Conservation (phyloP, 495 filamentous ascomycete species). For the Viridothelium virens region DNA sequence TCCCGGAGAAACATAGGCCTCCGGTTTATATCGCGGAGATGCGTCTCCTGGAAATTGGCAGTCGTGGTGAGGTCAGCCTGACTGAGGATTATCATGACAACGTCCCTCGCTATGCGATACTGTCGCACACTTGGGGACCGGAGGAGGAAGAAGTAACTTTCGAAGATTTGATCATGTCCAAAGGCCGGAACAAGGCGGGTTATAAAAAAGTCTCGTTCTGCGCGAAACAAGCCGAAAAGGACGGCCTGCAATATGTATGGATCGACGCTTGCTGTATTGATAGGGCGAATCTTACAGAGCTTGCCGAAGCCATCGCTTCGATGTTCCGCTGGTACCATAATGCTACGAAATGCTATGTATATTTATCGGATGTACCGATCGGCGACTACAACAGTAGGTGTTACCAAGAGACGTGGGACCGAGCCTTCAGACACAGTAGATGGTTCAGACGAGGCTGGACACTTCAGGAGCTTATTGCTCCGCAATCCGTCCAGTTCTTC, state of each 20-base stretch:
- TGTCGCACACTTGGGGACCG: constrained; percentile 20
- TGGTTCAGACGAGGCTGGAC: constrained; percentile 23
- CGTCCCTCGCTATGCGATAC: constrained; percentile 8
- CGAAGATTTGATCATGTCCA: constrained; percentile 2
- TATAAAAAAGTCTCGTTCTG: constrained; percentile 19
- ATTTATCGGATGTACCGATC: background rate
- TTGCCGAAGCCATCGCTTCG: background rate
- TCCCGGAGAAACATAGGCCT: too few relatives aligned
- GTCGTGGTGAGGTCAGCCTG: constrained; percentile 15
- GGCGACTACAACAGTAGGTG: background rate
- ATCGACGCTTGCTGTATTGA: constrained; percentile 11
- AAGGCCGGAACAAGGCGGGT: constrained; percentile 15
- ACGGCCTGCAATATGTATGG: constrained; percentile 5
- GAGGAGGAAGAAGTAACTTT: constrained; percentile 16
- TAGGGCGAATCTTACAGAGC: constrained; percentile 1
- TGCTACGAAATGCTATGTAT: constrained; percentile 8
- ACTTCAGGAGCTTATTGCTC: constrained; percentile 16
- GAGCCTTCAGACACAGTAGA: constrained; percentile 11
- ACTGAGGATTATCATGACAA: constrained; percentile 13
- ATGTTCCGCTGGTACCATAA: constrained; percentile 10
- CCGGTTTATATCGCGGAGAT: background rate
- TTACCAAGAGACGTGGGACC: background rate
- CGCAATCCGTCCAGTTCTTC: background rate
- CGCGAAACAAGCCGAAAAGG: constrained; percentile 1
- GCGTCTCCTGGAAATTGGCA: constrained; percentile 10